Evolutionary conservation across 2,329 filamentous ascomycete genomes (phyloP), one percentile per base, ranked within the genome.

Genomic region (Neonectria hederae): DNA sequence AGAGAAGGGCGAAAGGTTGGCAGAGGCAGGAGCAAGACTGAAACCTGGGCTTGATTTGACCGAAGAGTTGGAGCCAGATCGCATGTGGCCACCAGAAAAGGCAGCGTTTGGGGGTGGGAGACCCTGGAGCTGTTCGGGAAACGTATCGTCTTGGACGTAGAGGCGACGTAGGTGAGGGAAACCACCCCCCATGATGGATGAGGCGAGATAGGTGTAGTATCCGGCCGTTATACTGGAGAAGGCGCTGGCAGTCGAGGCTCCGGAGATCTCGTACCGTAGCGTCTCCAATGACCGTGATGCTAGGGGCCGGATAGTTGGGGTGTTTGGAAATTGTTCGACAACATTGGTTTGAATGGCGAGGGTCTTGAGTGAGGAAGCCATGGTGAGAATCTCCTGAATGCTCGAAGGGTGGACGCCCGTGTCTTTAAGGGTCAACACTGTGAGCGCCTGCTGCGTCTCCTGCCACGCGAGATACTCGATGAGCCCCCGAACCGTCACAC

Each of bases 181-280:
- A 8, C 88, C 87, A 66, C 90, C 91, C 17, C 89, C 86, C 65
- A 96, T 87, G 32, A 98, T 87, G 0, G 93, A 97, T n/a, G 87
- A 87, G 26, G 93, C 90, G 21, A 98, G 87, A 78, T 97, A 97
- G 65, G 88, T 87, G 78, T 97, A 97, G 81, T 97, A 97, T 19
- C 85, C 86, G 10, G 82, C 78, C 0, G 85, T 85, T 24, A 85
- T 81, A 65, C 79, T 83, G 9, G 83, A 80, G 65, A 88, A 91
- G 11, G 89, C 84, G 22, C 88, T 87, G 0, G 87, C 81, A 4
- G 82, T 77, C 0, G 87, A 80, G 10, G 83, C 82, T 3, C 88
- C 85, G 11, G 88, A 90, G 75, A 98, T 92, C 78, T 97, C 95
- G 76, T 90, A 97, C 71, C 95, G 90, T 14, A 98, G 82, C 3